Percentiles rank a stretch among this genome's conserved stretches.
Conservation (phyloP, 2,329 filamentous ascomycete species). For the Westerdykella aurantiaca region DNA sequence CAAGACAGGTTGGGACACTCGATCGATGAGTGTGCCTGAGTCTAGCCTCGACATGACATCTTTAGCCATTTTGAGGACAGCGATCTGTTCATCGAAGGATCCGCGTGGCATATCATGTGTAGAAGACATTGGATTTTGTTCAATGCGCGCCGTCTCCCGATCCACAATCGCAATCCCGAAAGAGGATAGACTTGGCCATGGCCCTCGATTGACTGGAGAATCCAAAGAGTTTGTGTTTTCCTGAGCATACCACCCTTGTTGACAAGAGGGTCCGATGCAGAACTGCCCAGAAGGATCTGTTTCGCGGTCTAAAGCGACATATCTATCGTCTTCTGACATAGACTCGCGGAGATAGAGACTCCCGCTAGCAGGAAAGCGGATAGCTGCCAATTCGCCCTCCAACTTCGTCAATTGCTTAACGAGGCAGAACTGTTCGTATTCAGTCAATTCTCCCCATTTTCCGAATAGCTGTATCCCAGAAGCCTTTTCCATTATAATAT, state of each 20-base stretch:
- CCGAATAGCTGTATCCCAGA: conserved; percentile 21
- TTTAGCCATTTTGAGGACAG: conserved; percentile 9
- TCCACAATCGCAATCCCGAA: conserved; percentile 16
- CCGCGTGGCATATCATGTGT: conserved; percentile 7
- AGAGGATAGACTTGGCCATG: conserved; percentile 15
- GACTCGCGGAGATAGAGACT: conserved; percentile 28
- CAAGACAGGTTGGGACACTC: conserved; percentile 17
- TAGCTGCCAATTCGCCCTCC: conserved; percentile 18
- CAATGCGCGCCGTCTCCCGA: conserved; percentile 10
- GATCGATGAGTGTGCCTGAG: conserved; percentile 3
- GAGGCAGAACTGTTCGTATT: conserved; percentile 18
- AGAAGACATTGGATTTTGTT: conserved; percentile 3
- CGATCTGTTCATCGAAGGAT: conserved; percentile 11
- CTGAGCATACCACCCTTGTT: conserved; percentile 10
- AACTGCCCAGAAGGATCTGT: conserved; percentile 10
- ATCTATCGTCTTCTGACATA: conserved; percentile 5
- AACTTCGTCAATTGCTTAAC: conserved; percentile 20
- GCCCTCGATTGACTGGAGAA: conserved; percentile 8
- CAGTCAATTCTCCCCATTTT: conserved; percentile 26
- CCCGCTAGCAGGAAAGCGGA: conserved; percentile 24
- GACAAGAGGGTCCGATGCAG: conserved; percentile 16
- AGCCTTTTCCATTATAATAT: conserved; percentile 35
- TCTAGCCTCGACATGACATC: conserved; percentile 10
- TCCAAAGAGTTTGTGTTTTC: background rate
- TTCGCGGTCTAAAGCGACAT: conserved; percentile 4